Percentiles rank a stretch among this genome's conserved stretches.
Evolutionary conservation across 2,329 filamentous ascomycete species (phyloP).

Genomic region (Xylaria arbuscula): DNA sequence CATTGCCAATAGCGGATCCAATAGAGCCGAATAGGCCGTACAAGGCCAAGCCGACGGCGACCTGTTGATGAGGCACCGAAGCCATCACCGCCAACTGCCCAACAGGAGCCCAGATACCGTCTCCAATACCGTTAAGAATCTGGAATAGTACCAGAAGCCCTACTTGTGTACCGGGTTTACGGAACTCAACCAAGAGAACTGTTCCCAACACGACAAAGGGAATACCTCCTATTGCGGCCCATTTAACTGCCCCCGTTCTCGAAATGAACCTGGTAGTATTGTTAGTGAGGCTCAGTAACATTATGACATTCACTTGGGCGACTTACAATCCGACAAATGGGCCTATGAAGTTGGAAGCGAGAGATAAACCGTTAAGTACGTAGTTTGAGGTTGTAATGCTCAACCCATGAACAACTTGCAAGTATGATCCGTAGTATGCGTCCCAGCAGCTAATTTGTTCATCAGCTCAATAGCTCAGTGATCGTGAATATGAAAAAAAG

Average conservation of each 20-base stretch:
- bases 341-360: constrained; percentile 17
- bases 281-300: background rate
- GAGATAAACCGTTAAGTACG: constrained; percentile 18
- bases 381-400: constrained; percentile 20
- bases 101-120: constrained; percentile 18
- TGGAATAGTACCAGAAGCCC: constrained; percentile 19
- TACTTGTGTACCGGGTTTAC: constrained; percentile 16
- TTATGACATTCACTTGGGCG: too few species aligned
- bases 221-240: constrained; percentile 18
- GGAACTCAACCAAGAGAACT: constrained; percentile 15
- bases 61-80: constrained; percentile 14
- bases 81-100: constrained; percentile 20
- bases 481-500: background rate
- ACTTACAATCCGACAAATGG: constrained; percentile 23
- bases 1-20: constrained; percentile 19
- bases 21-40: constrained; percentile 23
- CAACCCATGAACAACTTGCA: constrained; percentile 24
- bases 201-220: constrained; percentile 18
- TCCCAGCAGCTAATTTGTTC: constrained; percentile 19
- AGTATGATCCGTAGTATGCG: constrained; percentile 20
- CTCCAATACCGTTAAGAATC: constrained; percentile 19
- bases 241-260: constrained; percentile 19
- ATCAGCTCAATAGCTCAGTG: background rate
- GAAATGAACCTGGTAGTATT: constrained; percentile 6
- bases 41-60: constrained; percentile 20